A percentile compares a stretch with the other conserved stretches of the same genome.
phyloP scores from a whole-genome alignment of 1,284 basidiomycete genomes.

The Ganoderma meredithae region DNA sequence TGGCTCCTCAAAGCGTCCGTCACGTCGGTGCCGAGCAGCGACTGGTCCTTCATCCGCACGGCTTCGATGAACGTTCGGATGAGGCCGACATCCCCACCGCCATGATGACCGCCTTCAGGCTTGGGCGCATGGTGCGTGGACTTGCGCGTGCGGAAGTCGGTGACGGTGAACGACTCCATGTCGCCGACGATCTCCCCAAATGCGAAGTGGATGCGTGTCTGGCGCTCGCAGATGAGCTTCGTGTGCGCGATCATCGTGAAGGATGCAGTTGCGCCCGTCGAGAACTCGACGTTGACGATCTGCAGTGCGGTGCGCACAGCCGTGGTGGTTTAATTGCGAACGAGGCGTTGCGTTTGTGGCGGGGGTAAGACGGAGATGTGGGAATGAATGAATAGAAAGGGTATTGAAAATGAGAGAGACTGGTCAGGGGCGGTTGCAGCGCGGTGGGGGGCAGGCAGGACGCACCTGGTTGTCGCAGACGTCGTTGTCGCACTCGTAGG shows the following conservation, averaged over 20 bases:
- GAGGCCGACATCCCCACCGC: constrained; percentile 82
- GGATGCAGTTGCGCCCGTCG: constrained; percentile 76
- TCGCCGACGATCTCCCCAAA: constrained; percentile 78
- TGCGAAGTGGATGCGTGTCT: constrained; percentile 77
- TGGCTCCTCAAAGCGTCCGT: constrained; percentile 79
- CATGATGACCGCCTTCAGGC: constrained; percentile 74
- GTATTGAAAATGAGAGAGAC: background rate
- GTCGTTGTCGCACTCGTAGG: constrained; percentile 84
- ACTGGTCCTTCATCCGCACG: constrained; percentile 68
- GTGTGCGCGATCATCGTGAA: constrained; percentile 88
- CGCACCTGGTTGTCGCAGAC: constrained; percentile 38
- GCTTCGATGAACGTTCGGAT: constrained; percentile 77
- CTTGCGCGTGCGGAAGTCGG: constrained; percentile 71
- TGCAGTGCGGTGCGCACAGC: constrained; percentile 30
- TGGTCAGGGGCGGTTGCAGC: background rate
- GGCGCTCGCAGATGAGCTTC: constrained; percentile 73
- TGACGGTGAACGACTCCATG: constrained; percentile 79
- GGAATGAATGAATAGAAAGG: background rate
- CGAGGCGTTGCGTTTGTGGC: background rate
- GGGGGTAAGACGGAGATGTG: background rate
- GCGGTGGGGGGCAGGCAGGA: background rate
- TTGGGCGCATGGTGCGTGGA: constrained; percentile 58
- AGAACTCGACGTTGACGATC: constrained; percentile 86
- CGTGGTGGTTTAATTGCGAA: background rate
- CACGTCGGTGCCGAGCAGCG: constrained; percentile 69